Evolutionary conservation across 768 basidiomycete species (phyloP).

Genomic region (Kwoniella bestiolae): DNA sequence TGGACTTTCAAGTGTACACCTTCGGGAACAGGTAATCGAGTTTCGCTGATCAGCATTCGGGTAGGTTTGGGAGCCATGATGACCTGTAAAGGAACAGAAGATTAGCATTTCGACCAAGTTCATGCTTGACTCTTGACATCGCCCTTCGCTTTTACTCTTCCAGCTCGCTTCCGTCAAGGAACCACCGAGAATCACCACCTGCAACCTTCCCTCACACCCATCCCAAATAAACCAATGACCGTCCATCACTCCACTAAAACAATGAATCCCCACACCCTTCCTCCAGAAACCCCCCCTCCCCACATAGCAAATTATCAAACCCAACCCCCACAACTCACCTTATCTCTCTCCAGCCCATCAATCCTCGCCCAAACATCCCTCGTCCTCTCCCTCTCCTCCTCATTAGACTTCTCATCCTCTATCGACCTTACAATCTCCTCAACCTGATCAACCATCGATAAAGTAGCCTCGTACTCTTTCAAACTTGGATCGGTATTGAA

Average conservation of each 20-base stretch:
- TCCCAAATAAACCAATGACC: too few relatives aligned
- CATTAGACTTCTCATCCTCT: conserved; percentile 96
- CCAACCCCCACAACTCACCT: too few relatives aligned
- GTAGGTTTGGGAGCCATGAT: conserved; percentile 88
- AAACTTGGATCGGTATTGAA: conserved; percentile 93
- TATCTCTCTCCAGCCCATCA: conserved; percentile 91
- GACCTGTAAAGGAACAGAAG: conserved; percentile 38
- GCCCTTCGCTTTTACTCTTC: too few relatives aligned
- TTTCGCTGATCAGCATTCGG: conserved; percentile 81
- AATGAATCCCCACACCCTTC: too few relatives aligned
- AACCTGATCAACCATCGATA: conserved; percentile 95
- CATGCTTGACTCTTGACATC: not conserved
- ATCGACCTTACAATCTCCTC: conserved; percentile 95
- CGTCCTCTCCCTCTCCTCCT: conserved; percentile 93
- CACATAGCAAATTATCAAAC: too few relatives aligned
- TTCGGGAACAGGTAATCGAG: conserved; percentile 56
- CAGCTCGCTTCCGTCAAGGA: too few relatives aligned
- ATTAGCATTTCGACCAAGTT: not conserved
- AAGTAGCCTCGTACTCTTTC: conserved; percentile 88
- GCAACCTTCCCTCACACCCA: too few relatives aligned
- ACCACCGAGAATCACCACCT: too few relatives aligned
- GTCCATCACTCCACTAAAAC: too few relatives aligned
- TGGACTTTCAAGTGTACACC: conserved; percentile 16
- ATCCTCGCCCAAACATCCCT: conserved; percentile 94
- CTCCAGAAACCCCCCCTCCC: too few relatives aligned